Evolutionary conservation across 2,329 filamentous ascomycete genomes (phyloP), one percentile per base, ranked within the genome.

Genomic region (Phyllosticta capitalensis): DNA sequence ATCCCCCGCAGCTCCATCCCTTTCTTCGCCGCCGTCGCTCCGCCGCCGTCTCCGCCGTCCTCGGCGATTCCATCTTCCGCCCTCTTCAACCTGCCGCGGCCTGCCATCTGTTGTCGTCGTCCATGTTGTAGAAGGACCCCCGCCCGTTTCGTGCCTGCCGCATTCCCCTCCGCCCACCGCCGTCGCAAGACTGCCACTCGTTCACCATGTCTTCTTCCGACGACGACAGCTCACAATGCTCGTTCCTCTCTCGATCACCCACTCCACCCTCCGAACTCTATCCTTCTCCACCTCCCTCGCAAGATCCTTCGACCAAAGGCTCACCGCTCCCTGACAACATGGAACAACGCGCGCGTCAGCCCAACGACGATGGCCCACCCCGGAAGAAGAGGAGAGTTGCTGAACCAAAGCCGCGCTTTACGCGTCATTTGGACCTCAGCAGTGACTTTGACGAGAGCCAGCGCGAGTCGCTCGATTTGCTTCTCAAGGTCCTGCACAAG

Each of bases 401-500:
- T 61, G 79, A 82, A 61, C 79, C 81, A 64, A 84, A 83, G 68
- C 80, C 88, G 67, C 87, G 90, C 67, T 90, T 83, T 20, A 95
- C 92, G n/a, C 83, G 89, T 67, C 84, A 89, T 69, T 80, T 99
- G 48, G 86, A 96, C 72, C 76, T 60, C 9, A 33, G 38, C 19
- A 54, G 56, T 58, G 75, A 81, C 12, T 74, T 83, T 52, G 75
- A 76, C 48, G 76, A 80, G 17, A 38, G 80, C 54, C 83, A 92
- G 63, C 75, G 81, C 63, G 72, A 76, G 28, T 81, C 86, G 67
- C 77, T 96, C 48, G 82, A 88, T 62, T 82, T 85, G 59, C 78
- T 99, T 28, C 76, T 92, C 52, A 83, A 85, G 51, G 86, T 86
- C 22, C 75, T 99, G 59, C 87, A 88, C 68, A 91, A 89, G 69